A percentile compares a stretch with the other conserved stretches of the same genome.
phyloP scores from a whole-genome alignment of 2,329 filamentous ascomycete genomes.

The Fusarium citri region DNA sequence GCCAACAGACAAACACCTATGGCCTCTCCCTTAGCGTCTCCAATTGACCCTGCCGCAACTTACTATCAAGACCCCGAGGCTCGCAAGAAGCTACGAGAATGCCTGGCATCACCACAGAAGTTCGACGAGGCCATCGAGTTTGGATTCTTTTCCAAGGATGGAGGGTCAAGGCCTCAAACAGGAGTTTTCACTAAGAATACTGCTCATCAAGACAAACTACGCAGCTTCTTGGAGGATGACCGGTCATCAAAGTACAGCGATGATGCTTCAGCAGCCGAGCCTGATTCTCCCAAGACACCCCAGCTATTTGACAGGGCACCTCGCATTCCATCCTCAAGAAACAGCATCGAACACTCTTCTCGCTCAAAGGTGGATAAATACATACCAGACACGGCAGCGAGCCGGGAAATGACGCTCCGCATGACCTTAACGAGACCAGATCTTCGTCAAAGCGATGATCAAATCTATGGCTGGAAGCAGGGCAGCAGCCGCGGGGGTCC shows the following conservation, averaged over 20 bases:
- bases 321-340: conserved; percentile 46
- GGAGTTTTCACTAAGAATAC: conserved; percentile 44
- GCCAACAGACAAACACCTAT: conserved; percentile 55
- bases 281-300: conserved; percentile 70
- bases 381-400: conserved; percentile 65
- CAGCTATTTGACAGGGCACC: conserved; percentile 58
- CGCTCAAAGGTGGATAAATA: conserved; percentile 55
- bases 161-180: conserved; percentile 49
- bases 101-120: conserved; percentile 89
- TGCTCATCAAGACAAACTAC: conserved; percentile 61
- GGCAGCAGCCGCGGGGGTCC: conserved; percentile 58
- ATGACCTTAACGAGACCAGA: conserved; percentile 96
- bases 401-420: conserved; percentile 91
- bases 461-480: conserved; percentile 76
- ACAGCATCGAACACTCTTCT: conserved; percentile 43
- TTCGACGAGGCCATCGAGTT: conserved; percentile 97
- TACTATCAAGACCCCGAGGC: conserved; percentile 94
- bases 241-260: conserved; percentile 67
- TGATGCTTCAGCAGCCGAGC: conserved; percentile 65
- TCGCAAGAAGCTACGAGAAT: conserved; percentile 84
- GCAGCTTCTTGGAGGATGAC: conserved; percentile 70
- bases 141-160: conserved; percentile 80
- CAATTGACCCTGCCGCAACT: conserved; percentile 76
- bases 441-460: conserved; percentile 78
- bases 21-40: conserved; percentile 39